Evolutionary conservation across 495 filamentous ascomycete species (phyloP), one percentile per base, ranked within the genome.

Genomic region (Hypomontagnella submonticulosa): DNA sequence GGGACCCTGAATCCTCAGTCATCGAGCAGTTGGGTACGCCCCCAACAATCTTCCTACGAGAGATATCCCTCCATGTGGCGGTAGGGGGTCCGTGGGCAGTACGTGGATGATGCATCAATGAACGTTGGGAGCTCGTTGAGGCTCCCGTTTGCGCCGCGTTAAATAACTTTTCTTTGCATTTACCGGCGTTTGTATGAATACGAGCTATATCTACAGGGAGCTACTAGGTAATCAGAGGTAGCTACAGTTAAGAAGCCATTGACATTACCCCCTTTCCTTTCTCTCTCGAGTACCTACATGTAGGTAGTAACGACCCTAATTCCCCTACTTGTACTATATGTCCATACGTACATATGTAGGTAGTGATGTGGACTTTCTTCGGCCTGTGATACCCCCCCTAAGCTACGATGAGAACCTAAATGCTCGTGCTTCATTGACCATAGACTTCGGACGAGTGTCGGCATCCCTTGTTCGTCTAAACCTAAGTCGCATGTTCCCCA

Each of bases 11-110:
- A 52, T 36, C 30, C 56, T 1, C 57, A 57, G 12, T 1, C 59
- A 46, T 38, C 65, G 34, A 62, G 15, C 20, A 15, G 6, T 30
- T 73, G 69, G 67, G 67, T 57, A 48, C 52, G 56, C 4, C 53
- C 62, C 11, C 62, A 63, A 43, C 59, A 61, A 13, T 12, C 52
- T 10, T 43, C 65, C 15, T 78, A 79, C 59, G 78, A 80, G 66
- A 74, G 78, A 61, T 80, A 79, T 67, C 78, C 78, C 43, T 70
- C 76, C 4, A 67, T 77, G 57, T 65, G 71, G 61, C 51, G 65
- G 20, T 57, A 59, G 23, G 34, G 15, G 18, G 42, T 10, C 30
- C 16, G 4, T n/a, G 4, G 46, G 20, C 30, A 19, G n/a, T 27
- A 16, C 15, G 30, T 55, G 48, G 36, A 47, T 54, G 49, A 60